phyloP scores from a whole-genome alignment of 805 yeast species.

The Dipodascus albidus region DNA sequence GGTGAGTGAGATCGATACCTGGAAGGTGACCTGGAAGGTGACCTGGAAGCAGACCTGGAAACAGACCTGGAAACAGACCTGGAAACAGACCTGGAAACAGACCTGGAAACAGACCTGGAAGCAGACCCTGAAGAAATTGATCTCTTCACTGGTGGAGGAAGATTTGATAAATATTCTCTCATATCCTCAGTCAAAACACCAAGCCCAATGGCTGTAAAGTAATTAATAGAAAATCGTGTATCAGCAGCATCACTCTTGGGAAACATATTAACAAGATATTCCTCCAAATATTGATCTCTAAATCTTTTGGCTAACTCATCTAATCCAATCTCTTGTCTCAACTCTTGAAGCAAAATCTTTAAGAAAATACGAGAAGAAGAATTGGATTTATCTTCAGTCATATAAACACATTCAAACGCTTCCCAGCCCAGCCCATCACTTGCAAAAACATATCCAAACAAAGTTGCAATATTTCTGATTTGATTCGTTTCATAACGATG shows the following conservation, averaged over 20 bases:
- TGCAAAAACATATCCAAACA: constrained; percentile 79
- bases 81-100: neutral
- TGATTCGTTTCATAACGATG: constrained; percentile 64
- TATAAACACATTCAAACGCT: constrained; percentile 39
- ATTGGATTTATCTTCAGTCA: constrained; percentile 66
- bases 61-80: neutral
- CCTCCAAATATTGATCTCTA: constrained; percentile 39
- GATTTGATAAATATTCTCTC: constrained; percentile 41
- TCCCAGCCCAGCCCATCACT: constrained; percentile 58
- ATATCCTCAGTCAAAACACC: constrained; percentile 75
- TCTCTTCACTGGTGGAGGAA: constrained; percentile 8
- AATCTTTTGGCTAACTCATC: constrained; percentile 37
- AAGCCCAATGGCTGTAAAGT: constrained; percentile 83
- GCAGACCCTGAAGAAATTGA: neutral
- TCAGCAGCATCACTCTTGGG: constrained; percentile 34
- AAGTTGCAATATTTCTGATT: constrained; percentile 65
- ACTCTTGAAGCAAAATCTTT: constrained; percentile 68
- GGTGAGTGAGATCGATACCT: neutral
- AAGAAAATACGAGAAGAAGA: constrained; percentile 69
- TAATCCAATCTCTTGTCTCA: constrained; percentile 67
- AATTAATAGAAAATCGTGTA: constrained; percentile 68
- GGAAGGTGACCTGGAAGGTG: constrained; percentile 5
- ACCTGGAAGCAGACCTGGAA: neutral
- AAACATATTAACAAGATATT: constrained; percentile 46
- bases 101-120: neutral